Conservation (phyloP, 1,284 basidiomycete species). For the Coriolopsis trogii region DNA sequence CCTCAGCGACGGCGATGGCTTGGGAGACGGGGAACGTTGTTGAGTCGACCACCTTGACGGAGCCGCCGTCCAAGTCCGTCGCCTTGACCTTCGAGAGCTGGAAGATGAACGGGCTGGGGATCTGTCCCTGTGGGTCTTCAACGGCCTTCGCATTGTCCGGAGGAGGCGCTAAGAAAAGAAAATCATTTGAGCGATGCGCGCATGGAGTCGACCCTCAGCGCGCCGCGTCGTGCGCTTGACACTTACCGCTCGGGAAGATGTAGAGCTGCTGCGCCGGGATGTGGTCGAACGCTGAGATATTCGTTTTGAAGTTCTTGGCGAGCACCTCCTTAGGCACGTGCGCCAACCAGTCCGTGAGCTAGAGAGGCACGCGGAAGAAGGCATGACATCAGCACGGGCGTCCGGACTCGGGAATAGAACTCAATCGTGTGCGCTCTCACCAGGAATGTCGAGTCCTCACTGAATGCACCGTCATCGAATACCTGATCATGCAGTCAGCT, state of each 20-base stretch:
- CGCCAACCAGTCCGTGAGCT: constrained; percentile 39
- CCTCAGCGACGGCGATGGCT: constrained; percentile 67
- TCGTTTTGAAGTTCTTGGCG: constrained; percentile 44
- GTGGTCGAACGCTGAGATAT: constrained; percentile 37
- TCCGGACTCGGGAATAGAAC: neutral
- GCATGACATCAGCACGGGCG: constrained; percentile 6
- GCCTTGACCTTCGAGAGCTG: constrained; percentile 52
- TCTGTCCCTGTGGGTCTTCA: constrained; percentile 51
- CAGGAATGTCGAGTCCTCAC: constrained; percentile 45
- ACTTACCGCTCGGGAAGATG: constrained; percentile 38
- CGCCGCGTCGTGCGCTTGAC: constrained; percentile 8
- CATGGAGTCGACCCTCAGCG: neutral
- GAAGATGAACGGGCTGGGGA: constrained; percentile 57
- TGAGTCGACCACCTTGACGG: constrained; percentile 66
- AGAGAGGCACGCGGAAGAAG: neutral
- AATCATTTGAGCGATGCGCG: neutral
- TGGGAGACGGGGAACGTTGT: constrained; percentile 53
- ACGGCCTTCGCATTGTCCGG: constrained; percentile 43
- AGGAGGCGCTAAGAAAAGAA: constrained; percentile 35
- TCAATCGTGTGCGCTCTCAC: constrained; percentile 24
- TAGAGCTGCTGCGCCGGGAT: constrained; percentile 39
- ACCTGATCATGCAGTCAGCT: constrained; percentile 24
- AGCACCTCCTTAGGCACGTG: constrained; percentile 47
- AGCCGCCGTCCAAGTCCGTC: constrained; percentile 59
- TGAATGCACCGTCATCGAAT: constrained; percentile 43